phyloP scores from a whole-genome alignment of 2,329 filamentous ascomycete species.

The Fusarium verticillioides region DNA sequence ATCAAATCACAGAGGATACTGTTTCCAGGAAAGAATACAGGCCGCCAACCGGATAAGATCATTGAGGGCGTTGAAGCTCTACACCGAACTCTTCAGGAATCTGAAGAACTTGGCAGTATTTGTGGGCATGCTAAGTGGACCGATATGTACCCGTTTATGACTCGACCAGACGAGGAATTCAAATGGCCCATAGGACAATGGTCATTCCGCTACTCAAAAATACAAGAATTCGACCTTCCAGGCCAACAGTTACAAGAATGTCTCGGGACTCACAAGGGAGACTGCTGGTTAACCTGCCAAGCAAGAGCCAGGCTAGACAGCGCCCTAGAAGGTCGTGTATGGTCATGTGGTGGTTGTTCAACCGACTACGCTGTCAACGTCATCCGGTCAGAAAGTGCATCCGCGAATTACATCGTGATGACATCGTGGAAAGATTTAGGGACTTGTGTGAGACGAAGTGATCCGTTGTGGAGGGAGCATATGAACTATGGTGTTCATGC shows the following conservation, averaged over 20 bases:
- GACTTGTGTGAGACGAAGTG: rapidly evolving
- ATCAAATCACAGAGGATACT: not conserved
- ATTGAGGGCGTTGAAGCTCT: not conserved
- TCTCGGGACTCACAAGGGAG: not conserved
- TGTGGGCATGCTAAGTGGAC: not conserved
- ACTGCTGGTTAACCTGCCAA: not conserved
- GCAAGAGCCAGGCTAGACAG: not conserved
- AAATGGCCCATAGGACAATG: not conserved
- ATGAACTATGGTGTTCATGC: not conserved
- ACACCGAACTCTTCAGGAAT: not conserved
- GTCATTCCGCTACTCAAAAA: not conserved
- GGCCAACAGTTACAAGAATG: not conserved
- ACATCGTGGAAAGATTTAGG: not conserved
- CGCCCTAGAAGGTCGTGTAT: not conserved
- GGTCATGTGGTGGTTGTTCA: not conserved
- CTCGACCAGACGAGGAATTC: not conserved
- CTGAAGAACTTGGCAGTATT: rapidly evolving
- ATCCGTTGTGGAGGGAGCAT: not conserved
- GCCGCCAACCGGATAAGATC: rapidly evolving
- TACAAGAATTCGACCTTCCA: not conserved
- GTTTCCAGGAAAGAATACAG: not conserved
- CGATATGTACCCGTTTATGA: not conserved
- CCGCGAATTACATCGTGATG: not conserved
- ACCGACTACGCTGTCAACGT: not conserved
- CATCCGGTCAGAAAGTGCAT: not conserved